A percentile compares a stretch with the other conserved stretches of the same genome.
These are phyloP conservation scores for Lactifluus rugatus DNA, from an alignment of 768 basidiomycete species.

Conservation along the genomic window DNA sequence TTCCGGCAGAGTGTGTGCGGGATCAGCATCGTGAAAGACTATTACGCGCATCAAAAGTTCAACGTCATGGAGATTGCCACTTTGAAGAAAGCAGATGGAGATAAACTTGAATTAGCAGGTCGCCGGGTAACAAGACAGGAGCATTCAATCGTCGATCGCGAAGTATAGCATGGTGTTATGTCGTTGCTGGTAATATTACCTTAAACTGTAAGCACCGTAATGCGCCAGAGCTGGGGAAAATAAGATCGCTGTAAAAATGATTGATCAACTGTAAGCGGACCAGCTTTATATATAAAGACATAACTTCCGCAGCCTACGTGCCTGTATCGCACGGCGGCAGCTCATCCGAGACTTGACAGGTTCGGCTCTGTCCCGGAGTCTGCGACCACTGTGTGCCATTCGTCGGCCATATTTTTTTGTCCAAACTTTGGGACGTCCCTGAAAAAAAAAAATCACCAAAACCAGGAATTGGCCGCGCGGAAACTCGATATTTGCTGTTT, in stretches of 20 bases:
- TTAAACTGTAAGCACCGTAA: background rate
- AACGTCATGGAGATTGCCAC: constrained; percentile 66
- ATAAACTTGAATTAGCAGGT: constrained; percentile 28
- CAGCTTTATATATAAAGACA: too few relatives aligned
- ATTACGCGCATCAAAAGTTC: constrained; percentile 64
- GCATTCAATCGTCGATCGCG: background rate
- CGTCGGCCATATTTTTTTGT: too few relatives aligned
- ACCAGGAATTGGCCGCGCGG: too few relatives aligned
- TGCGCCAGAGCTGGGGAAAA: background rate
- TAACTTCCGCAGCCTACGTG: too few relatives aligned
- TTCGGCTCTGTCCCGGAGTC: too few relatives aligned
- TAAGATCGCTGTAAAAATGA: background rate
- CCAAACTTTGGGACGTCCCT: too few relatives aligned
- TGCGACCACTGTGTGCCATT: too few relatives aligned
- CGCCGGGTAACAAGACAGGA: constrained; percentile 21
- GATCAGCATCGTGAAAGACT: constrained; percentile 62
- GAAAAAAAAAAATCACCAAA: too few relatives aligned
- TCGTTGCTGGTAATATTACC: background rate
- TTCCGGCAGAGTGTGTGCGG: constrained; percentile 60
- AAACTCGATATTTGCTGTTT: too few relatives aligned
- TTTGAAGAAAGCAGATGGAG: constrained; percentile 32
- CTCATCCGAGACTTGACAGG: constrained; percentile 28
- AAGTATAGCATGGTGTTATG: background rate
- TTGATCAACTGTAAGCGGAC: too few relatives aligned
- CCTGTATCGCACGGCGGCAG: background rate